Evolutionary conservation across 2,329 filamentous ascomycete species (phyloP), one percentile per base, ranked within the genome.

Genomic region (Hortaea werneckii): DNA sequence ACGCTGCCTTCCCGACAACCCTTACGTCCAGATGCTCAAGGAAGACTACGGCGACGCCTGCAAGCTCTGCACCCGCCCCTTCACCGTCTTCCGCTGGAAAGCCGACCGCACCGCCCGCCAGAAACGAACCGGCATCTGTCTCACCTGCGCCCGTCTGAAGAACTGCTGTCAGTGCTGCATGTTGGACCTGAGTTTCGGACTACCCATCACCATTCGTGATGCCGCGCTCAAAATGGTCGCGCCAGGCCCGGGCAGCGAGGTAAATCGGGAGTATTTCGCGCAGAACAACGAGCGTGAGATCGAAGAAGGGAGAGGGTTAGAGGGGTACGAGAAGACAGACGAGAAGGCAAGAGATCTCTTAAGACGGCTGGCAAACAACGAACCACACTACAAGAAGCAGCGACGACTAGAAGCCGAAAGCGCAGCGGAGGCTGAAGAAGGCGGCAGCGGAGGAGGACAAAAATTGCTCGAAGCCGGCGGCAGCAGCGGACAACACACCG

Each of bases 91-190:
- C 66, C 80, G 83, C 58, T 98, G 90, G 90, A 90, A 90, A 58
- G 82, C 86, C 52, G 89, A 94, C 65, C 86, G 92, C 47, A 92
- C 89, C 2, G 81, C 88, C 27, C 85, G 89, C 51, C 89, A 90
- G 66, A 95, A 94, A 69, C 83, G 86, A 55, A 96, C 90, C 45
- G 94, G 87, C 59, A 94, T 96, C 59, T 98, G 92, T 67, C 75
- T 98, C 26, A 98, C 92, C 37, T 98, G 92, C 72, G 90, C 92
- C 20, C 85, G 92, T 39, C 76, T 96, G 55, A 98, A 98, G 70
- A 98, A 98, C 72, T 96, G 92, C 72, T 98, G 92, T 63, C 92
- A 98, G 72, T 90, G 84, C 69, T 98, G 92, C 73, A 96, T 96
- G 87, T 82, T 98, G 44, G 92, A 98, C 75, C 72, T 98, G 49